Conservation (phyloP, 2,329 filamentous ascomycete genomes). For the Ceratocystis cubensis region DNA sequence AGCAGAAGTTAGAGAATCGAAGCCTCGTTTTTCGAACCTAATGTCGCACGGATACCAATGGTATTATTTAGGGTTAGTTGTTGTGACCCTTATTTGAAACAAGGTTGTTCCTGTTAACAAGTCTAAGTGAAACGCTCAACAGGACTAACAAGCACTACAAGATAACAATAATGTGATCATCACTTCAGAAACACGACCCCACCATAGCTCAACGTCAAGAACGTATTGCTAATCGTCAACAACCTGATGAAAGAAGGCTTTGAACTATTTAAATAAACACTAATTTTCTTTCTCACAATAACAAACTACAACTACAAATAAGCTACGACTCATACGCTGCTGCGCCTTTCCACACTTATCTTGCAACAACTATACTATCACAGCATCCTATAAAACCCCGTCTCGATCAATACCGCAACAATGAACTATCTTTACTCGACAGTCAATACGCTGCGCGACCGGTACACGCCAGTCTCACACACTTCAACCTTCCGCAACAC, state of each 20-base stretch:
- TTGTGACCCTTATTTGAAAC: neutral
- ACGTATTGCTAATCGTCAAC: neutral
- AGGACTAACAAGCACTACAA: neutral
- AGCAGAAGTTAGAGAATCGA: too few species aligned
- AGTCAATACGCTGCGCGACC: conserved; percentile 82
- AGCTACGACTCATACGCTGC: too few species aligned
- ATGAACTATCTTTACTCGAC: conserved; percentile 93
- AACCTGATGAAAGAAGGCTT: neutral
- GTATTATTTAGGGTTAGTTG: neutral
- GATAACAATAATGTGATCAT: neutral
- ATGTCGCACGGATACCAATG: neutral
- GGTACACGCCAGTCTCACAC: conserved; percentile 76
- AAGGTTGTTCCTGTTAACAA: neutral
- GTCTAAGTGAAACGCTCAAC: neutral
- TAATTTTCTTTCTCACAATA: neutral
- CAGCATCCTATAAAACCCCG: neutral
- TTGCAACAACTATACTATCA: neutral
- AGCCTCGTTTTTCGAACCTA: too few species aligned
- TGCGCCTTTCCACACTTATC: neutral
- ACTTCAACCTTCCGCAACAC: conserved; percentile 88
- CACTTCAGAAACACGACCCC: neutral
- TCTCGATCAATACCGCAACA: conserved; percentile 23
- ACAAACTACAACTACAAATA: neutral
- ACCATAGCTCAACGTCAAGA: neutral
- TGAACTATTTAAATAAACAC: neutral